Percentiles rank a stretch among this genome's conserved stretches.
Conservation (phyloP, 306 rosid genomes). For the Aeschynomene evenia region DNA sequence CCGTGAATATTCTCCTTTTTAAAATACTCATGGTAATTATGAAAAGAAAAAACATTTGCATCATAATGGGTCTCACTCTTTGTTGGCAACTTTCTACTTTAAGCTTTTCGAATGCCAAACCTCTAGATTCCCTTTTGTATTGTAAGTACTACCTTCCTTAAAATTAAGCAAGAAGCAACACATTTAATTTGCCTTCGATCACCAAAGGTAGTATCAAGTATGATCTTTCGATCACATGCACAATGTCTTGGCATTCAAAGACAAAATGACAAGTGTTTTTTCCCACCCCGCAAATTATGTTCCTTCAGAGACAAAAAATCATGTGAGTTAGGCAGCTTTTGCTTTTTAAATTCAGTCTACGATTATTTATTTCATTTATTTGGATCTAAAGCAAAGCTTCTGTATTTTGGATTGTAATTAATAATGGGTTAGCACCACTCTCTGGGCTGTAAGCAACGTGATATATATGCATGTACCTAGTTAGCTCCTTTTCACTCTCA, state of each 20-base stretch:
- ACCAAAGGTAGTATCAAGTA: background rate
- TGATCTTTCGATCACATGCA: background rate
- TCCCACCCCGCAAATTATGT: background rate
- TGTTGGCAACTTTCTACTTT: too few relatives aligned
- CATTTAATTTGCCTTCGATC: constrained; percentile 17
- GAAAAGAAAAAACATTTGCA: too few relatives aligned
- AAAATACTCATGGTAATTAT: too few relatives aligned
- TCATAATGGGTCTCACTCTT: too few relatives aligned
- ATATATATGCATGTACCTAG: background rate
- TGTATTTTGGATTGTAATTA: background rate
- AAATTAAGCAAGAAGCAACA: background rate
- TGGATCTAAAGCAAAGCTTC: constrained; percentile 35
- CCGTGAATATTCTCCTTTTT: too few relatives aligned
- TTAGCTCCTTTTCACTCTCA: background rate
- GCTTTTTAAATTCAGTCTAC: background rate
- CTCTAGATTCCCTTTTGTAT: background rate
- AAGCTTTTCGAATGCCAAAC: background rate
- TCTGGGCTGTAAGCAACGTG: background rate
- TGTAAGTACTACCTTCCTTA: background rate
- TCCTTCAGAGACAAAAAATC: constrained; percentile 12
- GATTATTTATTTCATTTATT: constrained; percentile 13
- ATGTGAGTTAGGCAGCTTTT: constrained; percentile 36
- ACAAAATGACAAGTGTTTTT: background rate
- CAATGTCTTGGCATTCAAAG: constrained; percentile 2
- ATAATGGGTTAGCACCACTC: background rate